Base-by-base conservation (phyloP, 2,329 filamentous ascomycete species). In the Cladosporium sp. region DNA sequence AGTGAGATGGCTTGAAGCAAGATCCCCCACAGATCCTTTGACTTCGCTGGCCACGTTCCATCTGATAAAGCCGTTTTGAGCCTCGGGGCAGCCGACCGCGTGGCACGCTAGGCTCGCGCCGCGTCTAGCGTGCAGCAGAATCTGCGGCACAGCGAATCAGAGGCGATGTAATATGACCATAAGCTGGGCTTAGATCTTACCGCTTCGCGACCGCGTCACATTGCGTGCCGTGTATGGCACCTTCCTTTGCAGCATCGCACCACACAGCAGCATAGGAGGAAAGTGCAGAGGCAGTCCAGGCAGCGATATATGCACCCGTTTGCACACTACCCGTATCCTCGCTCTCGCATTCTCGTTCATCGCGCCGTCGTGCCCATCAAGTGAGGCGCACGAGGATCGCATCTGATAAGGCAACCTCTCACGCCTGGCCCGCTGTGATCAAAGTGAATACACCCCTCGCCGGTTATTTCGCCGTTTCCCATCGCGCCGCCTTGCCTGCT, bases 191-290 rank as follows among this genome's bases (percentile, higher is more conserved):
- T 30, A 17, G 43, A 47, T 47, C 43, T 47, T 47, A 47, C 43
- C 43, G 43, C 43, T 47, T 47, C 43, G 43, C 43, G 43, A 47
- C 43, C 43, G 43, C 43, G 43, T 47, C 43, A 47, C 43, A 25
- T 30, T 47, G 43, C 43, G 22, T 47, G 25, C 22, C 22, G 6
- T 17, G 43, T 34, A 20, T 28, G 17, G 43, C 28, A 28, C 43
- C 43, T 47, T 22, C 43, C 43, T 47, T 47, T 20, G 28, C 43
- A 30, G 43, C 43, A 47, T 47, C 43, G 43, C 43, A 47, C 28
- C 28, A 28, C 25, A 22, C n/a, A 47, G 22, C n/a, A 47, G 43
- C 43, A 15, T 47, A 19, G 28, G 15, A 34, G 30, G 43, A 28
- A 30, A 12, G 43, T 15, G 22, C 43, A 19, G 30, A 8, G 9